A percentile compares a stretch with the other conserved stretches of the same genome.
Evolutionary conservation across 805 yeast species (phyloP).

Genomic region (Starmerella riodocensis): DNA sequence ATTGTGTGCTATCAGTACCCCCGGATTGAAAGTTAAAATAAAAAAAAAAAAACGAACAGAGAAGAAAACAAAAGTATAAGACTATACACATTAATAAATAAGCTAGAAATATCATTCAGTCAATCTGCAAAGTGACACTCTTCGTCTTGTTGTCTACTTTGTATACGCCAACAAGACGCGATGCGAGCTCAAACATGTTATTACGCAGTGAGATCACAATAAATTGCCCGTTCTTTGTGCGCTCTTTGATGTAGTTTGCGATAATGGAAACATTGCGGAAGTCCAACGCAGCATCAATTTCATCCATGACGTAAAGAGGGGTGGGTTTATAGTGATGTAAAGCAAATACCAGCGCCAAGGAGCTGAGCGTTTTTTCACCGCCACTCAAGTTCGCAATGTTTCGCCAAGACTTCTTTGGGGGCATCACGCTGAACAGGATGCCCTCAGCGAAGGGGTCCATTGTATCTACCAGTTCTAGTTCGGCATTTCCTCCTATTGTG

Average conservation of each 20-base stretch:
- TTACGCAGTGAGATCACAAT: conserved; percentile 89
- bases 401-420: conserved; percentile 96
- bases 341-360: conserved; percentile 91
- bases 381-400: conserved; percentile 91
- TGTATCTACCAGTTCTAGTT: conserved; percentile 85
- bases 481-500: conserved; percentile 99
- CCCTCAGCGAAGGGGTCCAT: conserved; percentile 98
- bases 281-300: conserved; percentile 96
- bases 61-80: no score
- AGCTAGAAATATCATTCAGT: conserved; percentile 1
- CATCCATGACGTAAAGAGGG: conserved; percentile 96
- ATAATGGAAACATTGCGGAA: conserved; percentile 94
- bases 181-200: conserved; percentile 95
- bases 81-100: no score
- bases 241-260: conserved; percentile 89
- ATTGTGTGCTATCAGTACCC: no score
- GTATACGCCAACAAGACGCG: conserved; percentile 88
- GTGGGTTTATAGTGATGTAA: conserved; percentile 93
- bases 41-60: no score
- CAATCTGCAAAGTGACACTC: conserved; percentile 43
- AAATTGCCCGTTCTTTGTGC: conserved; percentile 93
- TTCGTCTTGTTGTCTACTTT: conserved; percentile 83
- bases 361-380: conserved; percentile 92
- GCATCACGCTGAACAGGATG: conserved; percentile 93
- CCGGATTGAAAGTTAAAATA: no score